These are phyloP conservation scores for Pseudogymnoascus sp. DNA, from an alignment of 2,329 filamentous ascomycete species.

Conservation along the genomic window DNA sequence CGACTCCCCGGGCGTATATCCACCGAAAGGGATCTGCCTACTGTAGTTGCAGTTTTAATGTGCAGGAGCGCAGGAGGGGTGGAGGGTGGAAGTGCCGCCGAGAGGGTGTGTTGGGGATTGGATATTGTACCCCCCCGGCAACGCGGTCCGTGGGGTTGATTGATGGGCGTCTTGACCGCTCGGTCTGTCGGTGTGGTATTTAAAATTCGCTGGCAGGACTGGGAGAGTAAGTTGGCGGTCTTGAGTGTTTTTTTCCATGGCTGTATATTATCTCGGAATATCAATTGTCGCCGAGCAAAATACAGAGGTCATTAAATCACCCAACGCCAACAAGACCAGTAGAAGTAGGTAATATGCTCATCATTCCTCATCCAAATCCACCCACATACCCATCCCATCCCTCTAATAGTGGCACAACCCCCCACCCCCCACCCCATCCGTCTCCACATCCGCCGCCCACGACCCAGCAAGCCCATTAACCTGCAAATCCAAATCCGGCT, in stretches of 20 bases:
- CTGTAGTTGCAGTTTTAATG: not conserved
- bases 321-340: no score
- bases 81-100: not conserved
- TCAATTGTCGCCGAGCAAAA: not conserved
- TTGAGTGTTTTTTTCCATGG: no score
- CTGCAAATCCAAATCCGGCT: conserved; percentile 31
- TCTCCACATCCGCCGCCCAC: conserved; percentile 79
- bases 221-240: no score
- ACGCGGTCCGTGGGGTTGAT: not conserved
- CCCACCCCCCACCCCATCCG: conserved; percentile 64
- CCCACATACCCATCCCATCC: not conserved
- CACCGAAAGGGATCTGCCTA: not conserved
- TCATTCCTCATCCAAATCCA: not conserved
- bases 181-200: no score
- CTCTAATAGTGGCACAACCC: conserved; percentile 33
- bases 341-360: not conserved
- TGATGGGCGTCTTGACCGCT: not conserved
- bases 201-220: no score
- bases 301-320: not conserved
- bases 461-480: conserved; percentile 66
- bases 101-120: not conserved
- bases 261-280: no score
- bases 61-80: not conserved
- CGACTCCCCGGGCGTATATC: not conserved
- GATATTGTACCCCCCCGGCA: not conserved